These are phyloP conservation scores for Clitoria ternatea DNA, from an alignment of 306 rosid genomes.

Conservation along the genomic window DNA sequence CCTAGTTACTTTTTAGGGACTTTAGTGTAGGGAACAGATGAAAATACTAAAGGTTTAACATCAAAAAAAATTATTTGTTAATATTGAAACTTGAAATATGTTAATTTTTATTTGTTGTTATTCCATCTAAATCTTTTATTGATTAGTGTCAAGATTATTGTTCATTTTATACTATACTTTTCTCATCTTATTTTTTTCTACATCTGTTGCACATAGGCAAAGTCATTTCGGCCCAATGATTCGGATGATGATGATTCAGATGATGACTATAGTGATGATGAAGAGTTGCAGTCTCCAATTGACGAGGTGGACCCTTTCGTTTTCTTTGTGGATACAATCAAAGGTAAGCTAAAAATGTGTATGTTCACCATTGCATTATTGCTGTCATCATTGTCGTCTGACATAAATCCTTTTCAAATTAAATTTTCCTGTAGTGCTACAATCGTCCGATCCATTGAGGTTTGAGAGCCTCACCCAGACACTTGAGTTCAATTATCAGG, in stretches of 20 bases:
- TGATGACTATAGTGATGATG: slow-evolving; percentile 90
- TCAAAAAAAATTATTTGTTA: neutral
- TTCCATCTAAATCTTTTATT: neutral
- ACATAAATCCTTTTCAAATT: neutral
- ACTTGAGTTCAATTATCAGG: slow-evolving; percentile 83
- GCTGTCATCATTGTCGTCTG: neutral
- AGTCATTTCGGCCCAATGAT: slow-evolving; percentile 69
- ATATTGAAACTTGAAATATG: neutral
- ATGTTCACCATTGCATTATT: neutral
- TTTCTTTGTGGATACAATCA: slow-evolving; percentile 78
- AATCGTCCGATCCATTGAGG: slow-evolving; percentile 66
- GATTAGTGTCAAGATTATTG: neutral
- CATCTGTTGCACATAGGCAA: slow-evolving; percentile 46
- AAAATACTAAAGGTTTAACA: neutral
- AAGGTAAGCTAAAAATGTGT: slow-evolving; percentile 43
- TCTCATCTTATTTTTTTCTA: slow-evolving; percentile 10
- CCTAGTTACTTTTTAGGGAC: neutral
- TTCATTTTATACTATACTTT: too few species aligned
- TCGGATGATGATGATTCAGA: slow-evolving; percentile 70
- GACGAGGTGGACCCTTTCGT: slow-evolving; percentile 97
- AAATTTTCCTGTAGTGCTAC: slow-evolving; percentile 44
- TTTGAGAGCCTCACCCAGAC: slow-evolving; percentile 79
- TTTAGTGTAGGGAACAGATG: neutral
- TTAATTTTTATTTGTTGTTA: neutral
- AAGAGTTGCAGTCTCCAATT: slow-evolving; percentile 95